Evolutionary conservation across 768 basidiomycete species (phyloP).

Genomic region (Naganishia friedmannii): DNA sequence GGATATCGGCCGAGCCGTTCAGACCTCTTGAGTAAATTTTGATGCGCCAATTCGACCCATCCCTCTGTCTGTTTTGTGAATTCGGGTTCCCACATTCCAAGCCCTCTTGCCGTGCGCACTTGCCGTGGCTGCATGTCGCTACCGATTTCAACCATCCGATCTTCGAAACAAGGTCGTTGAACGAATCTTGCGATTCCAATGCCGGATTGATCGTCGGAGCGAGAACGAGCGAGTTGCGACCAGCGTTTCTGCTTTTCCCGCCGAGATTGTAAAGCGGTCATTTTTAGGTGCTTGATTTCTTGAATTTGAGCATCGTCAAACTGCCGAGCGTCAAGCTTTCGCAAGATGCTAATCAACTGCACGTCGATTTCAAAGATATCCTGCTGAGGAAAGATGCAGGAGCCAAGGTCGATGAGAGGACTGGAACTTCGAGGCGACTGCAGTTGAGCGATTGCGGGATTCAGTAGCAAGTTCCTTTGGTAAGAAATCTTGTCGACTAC

Average conservation of each 20-base stretch:
- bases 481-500: conserved; percentile 10
- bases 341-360: conserved; percentile 4
- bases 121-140: conserved; percentile 10
- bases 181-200: conserved; percentile 8
- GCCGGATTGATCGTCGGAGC: background rate
- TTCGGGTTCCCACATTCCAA: conserved; percentile 8
- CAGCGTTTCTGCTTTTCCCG: conserved; percentile 10
- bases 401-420: conserved; percentile 9
- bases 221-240: background rate
- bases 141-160: conserved; percentile 5
- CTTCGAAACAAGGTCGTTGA: conserved; percentile 13
- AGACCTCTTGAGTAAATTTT: conserved; percentile 3
- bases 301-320: conserved; percentile 1
- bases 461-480: conserved; percentile 7
- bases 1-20: conserved; percentile 1
- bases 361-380: conserved; percentile 14
- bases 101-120: background rate
- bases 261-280: conserved; percentile 11
- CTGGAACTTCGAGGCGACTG: conserved; percentile 11
- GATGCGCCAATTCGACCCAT: conserved; percentile 7
- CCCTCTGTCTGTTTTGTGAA: conserved; percentile 8
- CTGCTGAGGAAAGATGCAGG: conserved; percentile 13
- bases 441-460: conserved; percentile 14
- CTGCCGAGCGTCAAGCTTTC: conserved; percentile 8
- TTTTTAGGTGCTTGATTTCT: conserved; percentile 15